Percentiles rank a stretch among this genome's conserved stretches.
Conservation (phyloP, 768 basidiomycete species). For the Mycena leptocephala region DNA sequence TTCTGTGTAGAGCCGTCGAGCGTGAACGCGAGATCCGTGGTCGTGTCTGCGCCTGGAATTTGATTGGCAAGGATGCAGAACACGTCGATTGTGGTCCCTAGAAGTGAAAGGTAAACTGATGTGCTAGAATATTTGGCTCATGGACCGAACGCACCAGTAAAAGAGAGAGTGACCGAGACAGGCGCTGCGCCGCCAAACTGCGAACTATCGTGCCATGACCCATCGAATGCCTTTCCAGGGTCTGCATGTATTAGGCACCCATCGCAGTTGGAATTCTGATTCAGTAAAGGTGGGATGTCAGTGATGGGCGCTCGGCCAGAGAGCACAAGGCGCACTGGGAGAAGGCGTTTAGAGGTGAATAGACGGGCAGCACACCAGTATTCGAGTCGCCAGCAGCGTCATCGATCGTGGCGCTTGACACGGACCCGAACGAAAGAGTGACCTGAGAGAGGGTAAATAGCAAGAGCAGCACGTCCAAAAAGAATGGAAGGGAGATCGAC, state of each 20-base stretch:
- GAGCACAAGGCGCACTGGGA: background rate
- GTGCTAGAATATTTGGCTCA: background rate
- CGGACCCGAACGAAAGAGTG: constrained; percentile 1
- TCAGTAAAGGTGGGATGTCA: background rate
- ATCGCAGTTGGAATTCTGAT: constrained; percentile 29
- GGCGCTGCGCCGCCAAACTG: background rate
- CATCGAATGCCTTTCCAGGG: background rate
- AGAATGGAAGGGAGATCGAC: background rate
- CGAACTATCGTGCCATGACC: constrained; percentile 30
- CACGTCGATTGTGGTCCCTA: constrained; percentile 13
- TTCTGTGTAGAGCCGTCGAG: constrained; percentile 15
- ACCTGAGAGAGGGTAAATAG: background rate
- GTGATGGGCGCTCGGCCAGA: background rate
- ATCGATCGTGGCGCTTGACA: constrained; percentile 18
- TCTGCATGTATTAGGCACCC: constrained; percentile 19
- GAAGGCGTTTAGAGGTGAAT: constrained; percentile 9
- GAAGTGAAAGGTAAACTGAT: background rate
- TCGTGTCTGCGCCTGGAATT: too few species aligned
- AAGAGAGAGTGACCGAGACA: constrained; percentile 26
- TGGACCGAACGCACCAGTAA: constrained; percentile 17
- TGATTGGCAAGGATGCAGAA: constrained; percentile 27
- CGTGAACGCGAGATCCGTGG: constrained; percentile 16
- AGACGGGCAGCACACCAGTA: constrained; percentile 10
- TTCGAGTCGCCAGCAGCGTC: constrained; percentile 24
- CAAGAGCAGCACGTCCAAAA: background rate